phyloP scores from a whole-genome alignment of 805 yeast genomes.

The Zygosaccharomyces lentus region DNA sequence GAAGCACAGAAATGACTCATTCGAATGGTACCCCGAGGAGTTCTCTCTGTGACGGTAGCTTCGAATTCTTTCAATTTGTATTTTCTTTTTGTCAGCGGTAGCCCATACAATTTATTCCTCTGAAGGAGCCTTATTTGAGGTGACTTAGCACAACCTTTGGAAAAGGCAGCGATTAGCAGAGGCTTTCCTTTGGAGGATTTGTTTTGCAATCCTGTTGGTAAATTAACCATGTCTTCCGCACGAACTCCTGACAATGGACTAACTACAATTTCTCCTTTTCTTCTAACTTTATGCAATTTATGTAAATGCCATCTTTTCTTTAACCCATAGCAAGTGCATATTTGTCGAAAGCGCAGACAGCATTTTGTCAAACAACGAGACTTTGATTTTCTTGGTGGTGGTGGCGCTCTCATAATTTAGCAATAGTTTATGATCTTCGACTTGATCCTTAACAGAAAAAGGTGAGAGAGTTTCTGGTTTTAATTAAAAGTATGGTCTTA shows the following conservation, averaged over 20 bases:
- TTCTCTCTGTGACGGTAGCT: slow-evolving; percentile 8
- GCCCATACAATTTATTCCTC: slow-evolving; percentile 21
- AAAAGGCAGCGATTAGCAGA: slow-evolving; percentile 29
- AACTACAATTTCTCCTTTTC: slow-evolving; percentile 6
- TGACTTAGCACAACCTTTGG: slow-evolving; percentile 26
- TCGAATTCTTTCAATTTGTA: slow-evolving; percentile 24
- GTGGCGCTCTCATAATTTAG: slow-evolving; percentile 32
- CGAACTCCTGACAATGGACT: slow-evolving; percentile 21
- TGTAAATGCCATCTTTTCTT: slow-evolving; percentile 27
- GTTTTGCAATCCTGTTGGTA: slow-evolving; percentile 20
- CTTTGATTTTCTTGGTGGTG: slow-evolving; percentile 29
- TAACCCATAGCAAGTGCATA: slow-evolving; percentile 18
- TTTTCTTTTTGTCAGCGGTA: slow-evolving; percentile 26
- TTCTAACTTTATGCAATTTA: slow-evolving; percentile 16
- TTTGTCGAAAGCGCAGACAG: slow-evolving; percentile 14
- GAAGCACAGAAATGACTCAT: slow-evolving; percentile 19
- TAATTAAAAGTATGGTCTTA: background rate
- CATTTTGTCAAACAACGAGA: slow-evolving; percentile 18
- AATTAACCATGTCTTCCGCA: slow-evolving; percentile 26
- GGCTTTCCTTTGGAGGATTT: slow-evolving; percentile 24
- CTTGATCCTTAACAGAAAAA: too few relatives aligned
- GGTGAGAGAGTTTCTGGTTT: background rate
- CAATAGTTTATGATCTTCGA: background rate
- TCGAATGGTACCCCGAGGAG: background rate
- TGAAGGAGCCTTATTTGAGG: slow-evolving; percentile 27